These are phyloP conservation scores for Leonotis leonurus DNA, from an alignment of 257 asterid species.

Conservation along the genomic window DNA sequence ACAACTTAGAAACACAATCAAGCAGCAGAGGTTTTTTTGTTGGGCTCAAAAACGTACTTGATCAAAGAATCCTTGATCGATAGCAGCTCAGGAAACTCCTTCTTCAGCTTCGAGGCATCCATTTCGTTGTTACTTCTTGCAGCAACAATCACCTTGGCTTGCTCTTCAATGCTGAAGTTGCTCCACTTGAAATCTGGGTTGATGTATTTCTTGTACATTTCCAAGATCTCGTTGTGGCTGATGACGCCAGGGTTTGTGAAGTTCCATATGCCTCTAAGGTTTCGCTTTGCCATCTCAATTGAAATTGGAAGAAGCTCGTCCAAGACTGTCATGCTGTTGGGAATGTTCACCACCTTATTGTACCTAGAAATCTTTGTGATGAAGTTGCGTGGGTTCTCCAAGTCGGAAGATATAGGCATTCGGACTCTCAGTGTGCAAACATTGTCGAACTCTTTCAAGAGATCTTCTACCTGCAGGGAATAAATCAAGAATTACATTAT, in stretches of 20 bases:
- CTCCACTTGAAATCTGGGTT: slow-evolving; percentile 33
- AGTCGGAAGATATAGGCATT: slow-evolving; percentile 51
- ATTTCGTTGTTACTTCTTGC: slow-evolving; percentile 49
- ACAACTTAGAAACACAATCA: slow-evolving; percentile 3
- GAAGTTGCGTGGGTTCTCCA: slow-evolving; percentile 50
- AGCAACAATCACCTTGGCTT: slow-evolving; percentile 54
- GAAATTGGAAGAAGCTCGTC: slow-evolving; percentile 53
- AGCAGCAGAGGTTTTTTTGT: slow-evolving; percentile 31
- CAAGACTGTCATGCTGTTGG: slow-evolving; percentile 56
- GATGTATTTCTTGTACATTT: slow-evolving; percentile 48
- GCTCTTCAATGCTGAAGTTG: slow-evolving; percentile 52
- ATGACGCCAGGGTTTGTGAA: slow-evolving; percentile 51
- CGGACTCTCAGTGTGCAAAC: slow-evolving; percentile 53
- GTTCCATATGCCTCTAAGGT: slow-evolving; percentile 47
- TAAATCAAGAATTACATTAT: not conserved
- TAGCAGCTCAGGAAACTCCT: slow-evolving; percentile 45
- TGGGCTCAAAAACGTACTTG: slow-evolving; percentile 43
- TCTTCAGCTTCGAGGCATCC: slow-evolving; percentile 48
- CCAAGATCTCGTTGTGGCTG: slow-evolving; percentile 51
- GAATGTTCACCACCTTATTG: slow-evolving; percentile 49
- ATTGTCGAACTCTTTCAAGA: slow-evolving; percentile 44
- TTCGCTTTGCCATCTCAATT: slow-evolving; percentile 50
- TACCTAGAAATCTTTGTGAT: slow-evolving; percentile 45
- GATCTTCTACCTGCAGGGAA: slow-evolving; percentile 44
- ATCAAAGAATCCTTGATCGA: slow-evolving; percentile 45